phyloP scores from a whole-genome alignment of 352 stramenopile genomes.

The Phytophthora hibernalis region DNA sequence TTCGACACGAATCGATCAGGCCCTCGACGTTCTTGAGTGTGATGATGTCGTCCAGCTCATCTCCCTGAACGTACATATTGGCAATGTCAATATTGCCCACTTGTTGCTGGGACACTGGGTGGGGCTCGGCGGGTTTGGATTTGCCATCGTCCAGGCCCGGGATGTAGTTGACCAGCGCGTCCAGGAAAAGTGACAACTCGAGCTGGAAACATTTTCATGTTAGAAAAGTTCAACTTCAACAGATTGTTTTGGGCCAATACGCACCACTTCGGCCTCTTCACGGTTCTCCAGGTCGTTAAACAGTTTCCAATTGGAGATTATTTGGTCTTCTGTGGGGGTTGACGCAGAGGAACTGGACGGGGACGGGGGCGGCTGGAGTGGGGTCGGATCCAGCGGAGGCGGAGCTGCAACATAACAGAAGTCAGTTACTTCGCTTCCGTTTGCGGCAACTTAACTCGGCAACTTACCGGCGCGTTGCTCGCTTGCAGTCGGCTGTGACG shows the following conservation, averaged over 20 bases:
- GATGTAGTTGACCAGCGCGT: conserved; percentile 81
- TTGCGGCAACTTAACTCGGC: conserved; percentile 13
- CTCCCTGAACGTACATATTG: conserved; percentile 81
- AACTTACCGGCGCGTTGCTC: conserved; percentile 29
- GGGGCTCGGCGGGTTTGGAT: conserved; percentile 13
- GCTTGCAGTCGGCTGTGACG: conserved; percentile 15
- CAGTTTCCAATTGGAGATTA: conserved; percentile 87
- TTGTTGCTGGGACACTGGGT: conserved; percentile 57
- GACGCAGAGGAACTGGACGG: conserved; percentile 42
- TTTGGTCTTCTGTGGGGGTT: conserved; percentile 57
- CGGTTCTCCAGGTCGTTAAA: conserved; percentile 90
- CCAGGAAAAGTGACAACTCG: conserved; percentile 82
- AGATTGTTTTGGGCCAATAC: conserved; percentile 16
- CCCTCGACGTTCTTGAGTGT: conserved; percentile 71
- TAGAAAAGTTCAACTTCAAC: background rate
- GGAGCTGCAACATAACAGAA: conserved; percentile 23
- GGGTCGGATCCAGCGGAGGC: background rate
- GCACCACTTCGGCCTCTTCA: conserved; percentile 82
- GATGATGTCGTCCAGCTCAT: conserved; percentile 66
- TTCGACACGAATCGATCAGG: conserved; percentile 82
- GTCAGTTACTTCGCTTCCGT: background rate
- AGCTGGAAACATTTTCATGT: conserved; percentile 42
- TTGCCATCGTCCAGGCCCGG: conserved; percentile 66
- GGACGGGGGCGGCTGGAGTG: conserved; percentile 23
- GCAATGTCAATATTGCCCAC: conserved; percentile 83